Base-by-base conservation (phyloP, 495 filamentous ascomycete genomes). In the Cairneyella variabilis region DNA sequence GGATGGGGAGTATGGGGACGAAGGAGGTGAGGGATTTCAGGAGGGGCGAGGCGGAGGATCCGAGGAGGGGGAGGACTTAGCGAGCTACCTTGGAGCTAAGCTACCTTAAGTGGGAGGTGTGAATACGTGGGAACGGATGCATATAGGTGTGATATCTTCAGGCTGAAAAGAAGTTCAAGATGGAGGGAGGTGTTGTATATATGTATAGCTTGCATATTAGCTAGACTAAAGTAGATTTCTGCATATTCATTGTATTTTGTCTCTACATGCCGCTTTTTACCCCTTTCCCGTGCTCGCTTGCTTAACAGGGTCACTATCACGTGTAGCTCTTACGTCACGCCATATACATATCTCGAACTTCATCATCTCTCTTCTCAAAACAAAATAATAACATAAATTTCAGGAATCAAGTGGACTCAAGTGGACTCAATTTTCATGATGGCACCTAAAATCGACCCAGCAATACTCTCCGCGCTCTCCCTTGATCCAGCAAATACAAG, bases 1-100 rank as follows among this genome's bases (percentile, higher is more conserved):
- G 67, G n/a, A n/a, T 91, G 44, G 93, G 93, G 1, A 90, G 89
- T 63, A 58, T 96, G 73, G 89, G 91, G 9, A 96, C 91, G 2
- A 91, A 85, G 72, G 91, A 96, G 77, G 75, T 88, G 59, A 79
- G 93, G 55, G 89, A 92, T 60, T 92, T 85, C 78, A 82, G 89
- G 66, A 82, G 80, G 68, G 77, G 82, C 53, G 92, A 97, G 66
- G 93, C 93, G 20, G 71, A 78, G 52, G 89, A 93, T 81, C 90
- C 90, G 62, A 82, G 89, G 64, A 75, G 86, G 61, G 51, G 48
- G n/a, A 47, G 58, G 42, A 64, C 54, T n/a, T n/a, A n/a, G 26
- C 55, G 28, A 44, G 17, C 30, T 2, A 20, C 21, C 5, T 14
- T n/a, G 16, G 23, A 17, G 21, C 8, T 16, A 4, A n/a, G n/a